A percentile compares a stretch with the other conserved stretches of the same genome.
phyloP scores from a whole-genome alignment of 1,139 yeast genomes.

The Debaryomyces sp. region DNA sequence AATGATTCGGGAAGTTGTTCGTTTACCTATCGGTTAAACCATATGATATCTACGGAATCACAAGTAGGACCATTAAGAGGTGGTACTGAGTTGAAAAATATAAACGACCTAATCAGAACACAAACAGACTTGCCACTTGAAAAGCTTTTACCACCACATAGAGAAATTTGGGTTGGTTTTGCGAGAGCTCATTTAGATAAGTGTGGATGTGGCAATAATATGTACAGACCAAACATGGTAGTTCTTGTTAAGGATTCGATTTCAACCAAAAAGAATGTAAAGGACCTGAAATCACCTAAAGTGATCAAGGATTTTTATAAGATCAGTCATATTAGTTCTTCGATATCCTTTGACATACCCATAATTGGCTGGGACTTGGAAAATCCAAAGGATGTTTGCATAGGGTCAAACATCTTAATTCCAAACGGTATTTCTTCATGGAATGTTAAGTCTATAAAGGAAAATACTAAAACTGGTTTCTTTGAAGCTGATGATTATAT shows the following conservation, averaged over 20 bases:
- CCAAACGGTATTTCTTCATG: conserved; percentile 44
- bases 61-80: conserved; percentile 40
- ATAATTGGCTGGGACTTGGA: conserved; percentile 32
- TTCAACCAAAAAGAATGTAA: not conserved
- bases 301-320: conserved; percentile 21
- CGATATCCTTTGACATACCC: conserved; percentile 37
- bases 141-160: conserved; percentile 17
- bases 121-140: conserved; percentile 15
- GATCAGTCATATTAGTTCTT: conserved; percentile 36
- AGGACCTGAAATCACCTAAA: not conserved
- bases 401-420: conserved; percentile 33
- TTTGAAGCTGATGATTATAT: conserved; percentile 30
- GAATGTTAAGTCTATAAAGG: conserved; percentile 18
- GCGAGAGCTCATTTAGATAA: conserved; percentile 37
- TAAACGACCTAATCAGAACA: conserved; percentile 21
- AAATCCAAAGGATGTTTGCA: conserved; percentile 29
- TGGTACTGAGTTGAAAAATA: conserved; percentile 37
- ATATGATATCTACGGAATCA: conserved; percentile 17
- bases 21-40: conserved; percentile 25
- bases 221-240: conserved; percentile 41
- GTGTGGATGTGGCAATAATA: conserved; percentile 40
- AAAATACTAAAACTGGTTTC: conserved; percentile 11
- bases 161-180: conserved; percentile 39
- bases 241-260: conserved; percentile 23
- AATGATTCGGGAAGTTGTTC: conserved; percentile 28